These are phyloP conservation scores for Pichia exigua DNA, from an alignment of 805 yeast species.

Conservation along the genomic window DNA sequence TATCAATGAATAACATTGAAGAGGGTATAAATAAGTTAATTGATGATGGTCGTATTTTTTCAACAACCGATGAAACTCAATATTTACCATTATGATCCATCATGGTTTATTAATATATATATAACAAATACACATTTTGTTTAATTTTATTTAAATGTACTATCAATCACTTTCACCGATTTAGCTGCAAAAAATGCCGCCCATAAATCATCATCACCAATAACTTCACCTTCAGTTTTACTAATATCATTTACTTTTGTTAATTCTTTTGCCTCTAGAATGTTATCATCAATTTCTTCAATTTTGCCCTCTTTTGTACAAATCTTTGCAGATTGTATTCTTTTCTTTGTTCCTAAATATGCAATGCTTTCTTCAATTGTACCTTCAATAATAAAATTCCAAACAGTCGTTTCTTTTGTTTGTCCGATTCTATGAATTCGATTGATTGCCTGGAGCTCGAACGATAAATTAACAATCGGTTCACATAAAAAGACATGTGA, in stretches of 20 bases:
- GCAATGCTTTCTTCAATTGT: constrained; percentile 88
- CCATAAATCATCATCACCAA: constrained; percentile 54
- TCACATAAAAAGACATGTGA: constrained; percentile 89
- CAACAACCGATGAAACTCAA: constrained; percentile 60
- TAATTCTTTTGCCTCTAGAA: constrained; percentile 36
- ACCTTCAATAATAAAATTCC: constrained; percentile 81
- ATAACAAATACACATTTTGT: neutral
- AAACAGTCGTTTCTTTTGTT: constrained; percentile 67
- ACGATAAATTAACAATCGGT: constrained; percentile 79
- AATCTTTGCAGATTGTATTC: constrained; percentile 37
- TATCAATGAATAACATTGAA: constrained; percentile 42
- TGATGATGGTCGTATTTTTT: constrained; percentile 62
- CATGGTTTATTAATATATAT: neutral
- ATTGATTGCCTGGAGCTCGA: constrained; percentile 87
- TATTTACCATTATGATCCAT: constrained; percentile 41
- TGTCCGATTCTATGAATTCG: constrained; percentile 94
- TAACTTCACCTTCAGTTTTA: constrained; percentile 7
- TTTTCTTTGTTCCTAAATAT: constrained; percentile 52
- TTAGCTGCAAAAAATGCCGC: constrained; percentile 43
- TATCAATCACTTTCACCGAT: constrained; percentile 19
- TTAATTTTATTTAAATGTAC: constrained; percentile 8
- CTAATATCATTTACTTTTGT: constrained; percentile 32
- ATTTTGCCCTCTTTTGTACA: constrained; percentile 14
- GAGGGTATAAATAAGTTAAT: constrained; percentile 45
- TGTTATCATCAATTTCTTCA: constrained; percentile 11